A percentile compares a stretch with the other conserved stretches of the same genome.
These are phyloP conservation scores for Trichoderma semiorbis DNA, from an alignment of 2,329 filamentous ascomycete genomes.

Conservation along the genomic window DNA sequence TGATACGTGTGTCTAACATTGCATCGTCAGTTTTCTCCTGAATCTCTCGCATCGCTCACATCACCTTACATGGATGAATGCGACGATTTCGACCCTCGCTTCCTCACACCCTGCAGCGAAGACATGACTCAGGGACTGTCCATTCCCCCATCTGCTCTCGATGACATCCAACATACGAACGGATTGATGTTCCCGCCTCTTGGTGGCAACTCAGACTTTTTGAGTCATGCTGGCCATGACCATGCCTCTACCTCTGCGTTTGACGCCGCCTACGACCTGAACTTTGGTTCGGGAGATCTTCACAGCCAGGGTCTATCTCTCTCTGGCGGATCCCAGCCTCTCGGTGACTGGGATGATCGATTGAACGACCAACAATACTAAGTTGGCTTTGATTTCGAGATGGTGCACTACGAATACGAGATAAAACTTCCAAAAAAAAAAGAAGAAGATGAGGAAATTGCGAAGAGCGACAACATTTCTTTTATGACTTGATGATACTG, in stretches of 20 bases:
- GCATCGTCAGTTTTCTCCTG: constrained; percentile 36
- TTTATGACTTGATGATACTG: constrained; percentile 18
- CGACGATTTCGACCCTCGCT: constrained; percentile 38
- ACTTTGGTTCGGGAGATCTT: constrained; percentile 32
- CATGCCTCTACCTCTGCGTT: constrained; percentile 36
- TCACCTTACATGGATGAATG: constrained; percentile 37
- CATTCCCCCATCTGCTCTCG: constrained; percentile 29
- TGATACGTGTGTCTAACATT: constrained; percentile 20
- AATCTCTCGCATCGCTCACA: constrained; percentile 30
- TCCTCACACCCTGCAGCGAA: constrained; percentile 55
- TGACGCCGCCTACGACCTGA: constrained; percentile 37
- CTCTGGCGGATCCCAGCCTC: constrained; percentile 24
- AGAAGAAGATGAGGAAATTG: background rate
- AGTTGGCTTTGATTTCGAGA: background rate
- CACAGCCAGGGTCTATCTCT: constrained; percentile 29
- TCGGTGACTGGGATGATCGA: constrained; percentile 32
- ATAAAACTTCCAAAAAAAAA: background rate
- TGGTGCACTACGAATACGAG: background rate
- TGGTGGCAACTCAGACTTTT: constrained; percentile 28
- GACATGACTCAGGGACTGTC: constrained; percentile 36
- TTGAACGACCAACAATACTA: constrained; percentile 5
- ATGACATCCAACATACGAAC: constrained; percentile 22
- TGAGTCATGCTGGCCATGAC: constrained; percentile 29
- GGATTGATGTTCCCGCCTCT: constrained; percentile 16
- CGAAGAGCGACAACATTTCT: constrained; percentile 1